Evolutionary conservation across 169 alveolate species (phyloP).

Genomic region (Cardiosporidium cionae): DNA sequence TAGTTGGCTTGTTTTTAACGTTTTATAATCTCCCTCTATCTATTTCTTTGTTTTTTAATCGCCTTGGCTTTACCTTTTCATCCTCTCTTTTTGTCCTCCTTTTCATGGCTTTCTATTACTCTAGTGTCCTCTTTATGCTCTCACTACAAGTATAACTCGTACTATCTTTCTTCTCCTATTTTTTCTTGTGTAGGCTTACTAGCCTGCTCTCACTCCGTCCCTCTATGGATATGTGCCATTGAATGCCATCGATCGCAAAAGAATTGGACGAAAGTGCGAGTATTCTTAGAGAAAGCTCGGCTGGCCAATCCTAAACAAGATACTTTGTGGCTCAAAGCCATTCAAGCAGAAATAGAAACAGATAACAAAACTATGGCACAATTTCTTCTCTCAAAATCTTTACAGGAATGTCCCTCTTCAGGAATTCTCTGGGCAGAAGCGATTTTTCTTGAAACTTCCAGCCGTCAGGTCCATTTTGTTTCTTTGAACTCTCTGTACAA

Average conservation of each 20-base stretch:
- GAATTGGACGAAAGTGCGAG: slow-evolving; percentile 77
- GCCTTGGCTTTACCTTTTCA: too few relatives aligned
- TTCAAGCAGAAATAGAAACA: slow-evolving; percentile 81
- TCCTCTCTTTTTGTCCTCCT: too few relatives aligned
- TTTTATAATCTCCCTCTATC: too few relatives aligned
- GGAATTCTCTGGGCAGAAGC: slow-evolving; percentile 91
- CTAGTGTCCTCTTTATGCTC: too few relatives aligned
- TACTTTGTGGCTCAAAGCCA: slow-evolving; percentile 81
- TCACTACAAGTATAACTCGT: too few relatives aligned
- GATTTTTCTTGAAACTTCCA: slow-evolving; percentile 75
- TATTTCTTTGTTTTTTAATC: too few relatives aligned
- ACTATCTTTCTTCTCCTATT: too few relatives aligned
- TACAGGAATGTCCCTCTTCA: slow-evolving; percentile 88
- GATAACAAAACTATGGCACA: slow-evolving; percentile 75
- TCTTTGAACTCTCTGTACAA: neutral
- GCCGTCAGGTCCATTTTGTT: slow-evolving; percentile 40
- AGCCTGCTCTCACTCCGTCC: slow-evolving; percentile 42
- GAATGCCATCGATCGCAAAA: slow-evolving; percentile 58
- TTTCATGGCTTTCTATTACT: too few relatives aligned
- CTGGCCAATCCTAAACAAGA: slow-evolving; percentile 69
- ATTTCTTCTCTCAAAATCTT: slow-evolving; percentile 78
- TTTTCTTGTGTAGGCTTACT: slow-evolving; percentile 13
- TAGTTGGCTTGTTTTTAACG: too few relatives aligned
- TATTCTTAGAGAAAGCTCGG: slow-evolving; percentile 81
- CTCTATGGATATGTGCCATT: slow-evolving; percentile 77